Conservation (phyloP, 163 green algal genomes). For the Trebouxia gelatinosa region DNA sequence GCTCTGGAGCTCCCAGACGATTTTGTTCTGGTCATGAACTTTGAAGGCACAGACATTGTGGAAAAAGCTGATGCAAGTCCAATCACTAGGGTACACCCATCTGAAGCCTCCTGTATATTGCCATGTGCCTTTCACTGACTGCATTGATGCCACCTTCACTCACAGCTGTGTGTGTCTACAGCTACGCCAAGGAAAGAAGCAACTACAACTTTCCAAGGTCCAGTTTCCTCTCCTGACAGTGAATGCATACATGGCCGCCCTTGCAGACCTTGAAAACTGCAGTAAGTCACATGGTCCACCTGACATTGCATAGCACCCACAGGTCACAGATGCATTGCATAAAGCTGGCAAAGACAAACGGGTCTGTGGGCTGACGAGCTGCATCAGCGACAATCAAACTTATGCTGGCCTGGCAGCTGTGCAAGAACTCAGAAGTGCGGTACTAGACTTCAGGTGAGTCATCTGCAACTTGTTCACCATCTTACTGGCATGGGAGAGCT, state of each 20-base stretch:
- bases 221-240: not conserved
- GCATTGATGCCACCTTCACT: not conserved
- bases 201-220: constrained; percentile 13
- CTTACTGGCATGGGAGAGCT: not conserved
- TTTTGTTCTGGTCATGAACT: constrained; percentile 39
- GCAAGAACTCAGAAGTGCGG: constrained; percentile 60
- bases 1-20: constrained; percentile 24
- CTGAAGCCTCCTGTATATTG: not conserved
- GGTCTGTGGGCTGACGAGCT: constrained; percentile 53
- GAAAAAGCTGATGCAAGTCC: constrained; percentile 29
- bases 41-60: constrained; percentile 34
- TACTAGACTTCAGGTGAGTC: constrained; percentile 56
- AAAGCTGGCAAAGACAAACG: constrained; percentile 52
- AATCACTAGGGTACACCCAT: constrained; percentile 8
- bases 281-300: not conserved
- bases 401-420: constrained; percentile 65
- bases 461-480: not conserved
- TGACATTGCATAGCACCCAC: not conserved
- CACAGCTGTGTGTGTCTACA: not conserved
- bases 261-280: not conserved
- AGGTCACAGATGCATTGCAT: constrained; percentile 52
- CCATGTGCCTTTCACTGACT: not conserved
- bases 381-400: constrained; percentile 44
- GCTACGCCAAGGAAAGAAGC: not conserved
- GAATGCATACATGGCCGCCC: not conserved